Evolutionary conservation across 805 yeast genomes (phyloP).

Genomic region (Saccharomyces paradoxus): DNA sequence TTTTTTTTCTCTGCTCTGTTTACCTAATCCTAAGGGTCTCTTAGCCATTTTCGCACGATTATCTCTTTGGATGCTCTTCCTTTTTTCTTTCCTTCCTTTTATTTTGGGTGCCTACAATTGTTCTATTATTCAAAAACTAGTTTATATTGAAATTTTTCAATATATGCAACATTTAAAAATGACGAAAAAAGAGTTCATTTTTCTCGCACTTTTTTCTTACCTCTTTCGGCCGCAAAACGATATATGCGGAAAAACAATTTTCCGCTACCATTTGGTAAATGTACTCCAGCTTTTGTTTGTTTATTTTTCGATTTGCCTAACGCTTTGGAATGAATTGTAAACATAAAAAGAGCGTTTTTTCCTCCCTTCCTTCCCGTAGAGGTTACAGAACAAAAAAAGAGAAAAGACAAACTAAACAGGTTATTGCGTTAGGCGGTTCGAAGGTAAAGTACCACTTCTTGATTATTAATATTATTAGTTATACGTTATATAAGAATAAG

Average conservation of each 20-base stretch:
- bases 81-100: neutral
- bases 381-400: neutral
- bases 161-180: neutral
- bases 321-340: neutral
- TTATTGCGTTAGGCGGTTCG: neutral
- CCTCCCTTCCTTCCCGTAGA: neutral
- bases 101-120: neutral
- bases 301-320: neutral
- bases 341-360: neutral
- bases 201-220: neutral
- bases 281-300: neutral
- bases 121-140: neutral
- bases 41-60: slow-evolving; percentile 41
- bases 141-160: neutral
- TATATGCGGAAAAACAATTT: neutral
- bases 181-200: neutral
- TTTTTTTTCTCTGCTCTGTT: slow-evolving; percentile 39
- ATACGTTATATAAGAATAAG: neutral
- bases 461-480: neutral
- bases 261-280: neutral
- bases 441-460: neutral
- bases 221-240: neutral
- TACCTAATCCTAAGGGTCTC: slow-evolving; percentile 60
- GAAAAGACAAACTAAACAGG: neutral
- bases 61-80: neutral